Percentiles rank a stretch among this genome's conserved stretches.
Evolutionary conservation across 257 asterid species (phyloP).

Genomic region (Penstemon davidsonii): DNA sequence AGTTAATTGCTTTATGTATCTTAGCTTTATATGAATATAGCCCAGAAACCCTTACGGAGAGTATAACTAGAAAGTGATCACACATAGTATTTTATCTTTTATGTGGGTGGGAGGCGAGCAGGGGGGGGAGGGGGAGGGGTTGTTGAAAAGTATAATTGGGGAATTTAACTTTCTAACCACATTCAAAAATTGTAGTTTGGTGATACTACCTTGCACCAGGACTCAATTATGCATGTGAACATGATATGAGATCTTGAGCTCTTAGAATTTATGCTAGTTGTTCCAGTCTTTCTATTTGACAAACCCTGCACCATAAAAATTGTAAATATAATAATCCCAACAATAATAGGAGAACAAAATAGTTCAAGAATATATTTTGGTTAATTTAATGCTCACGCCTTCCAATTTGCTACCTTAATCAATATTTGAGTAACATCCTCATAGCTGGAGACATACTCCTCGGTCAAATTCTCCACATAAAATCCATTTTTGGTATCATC

Average conservation of each 20-base stretch:
- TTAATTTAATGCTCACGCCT: conserved; percentile 10
- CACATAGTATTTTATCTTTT: background rate
- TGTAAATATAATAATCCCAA: background rate
- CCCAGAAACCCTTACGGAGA: background rate
- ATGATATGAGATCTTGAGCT: conserved; percentile 96
- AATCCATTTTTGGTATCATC: conserved; percentile 80
- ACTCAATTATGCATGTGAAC: conserved; percentile 83
- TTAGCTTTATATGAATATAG: background rate
- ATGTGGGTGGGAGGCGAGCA: background rate
- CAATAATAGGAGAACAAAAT: background rate
- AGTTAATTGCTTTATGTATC: background rate
- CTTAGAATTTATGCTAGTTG: conserved; percentile 84
- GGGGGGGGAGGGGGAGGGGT: background rate
- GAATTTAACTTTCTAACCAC: background rate
- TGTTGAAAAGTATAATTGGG: background rate
- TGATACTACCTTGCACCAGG: conserved; percentile 88
- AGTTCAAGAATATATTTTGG: background rate
- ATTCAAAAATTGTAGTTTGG: background rate
- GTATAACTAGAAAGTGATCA: background rate
- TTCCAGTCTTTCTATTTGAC: conserved; percentile 83
- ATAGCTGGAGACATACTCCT: conserved; percentile 79
- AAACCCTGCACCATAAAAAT: conserved; percentile 62
- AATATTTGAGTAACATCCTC: conserved; percentile 84
- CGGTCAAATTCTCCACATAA: conserved; percentile 84
- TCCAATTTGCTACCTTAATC: conserved; percentile 59